phyloP scores from a whole-genome alignment of 2,329 filamentous ascomycete genomes.

The Sporothrix humicola region DNA sequence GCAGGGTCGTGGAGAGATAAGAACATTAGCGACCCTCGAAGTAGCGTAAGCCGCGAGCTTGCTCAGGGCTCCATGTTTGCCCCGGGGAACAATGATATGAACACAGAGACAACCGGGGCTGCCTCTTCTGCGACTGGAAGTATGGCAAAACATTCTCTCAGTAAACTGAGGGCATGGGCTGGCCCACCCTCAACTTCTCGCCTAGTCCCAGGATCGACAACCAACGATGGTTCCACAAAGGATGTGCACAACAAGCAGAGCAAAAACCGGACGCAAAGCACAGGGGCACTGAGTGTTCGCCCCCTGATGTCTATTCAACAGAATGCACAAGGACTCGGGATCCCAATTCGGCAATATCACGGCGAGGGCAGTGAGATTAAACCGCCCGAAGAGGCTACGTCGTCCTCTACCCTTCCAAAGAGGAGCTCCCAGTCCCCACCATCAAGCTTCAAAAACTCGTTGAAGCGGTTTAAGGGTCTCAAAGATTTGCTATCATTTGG shows the following conservation, averaged over 20 bases:
- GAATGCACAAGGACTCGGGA: conserved; percentile 30
- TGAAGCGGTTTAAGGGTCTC: conserved; percentile 42
- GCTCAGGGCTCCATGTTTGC: conserved; percentile 47
- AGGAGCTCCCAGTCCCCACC: conserved; percentile 42
- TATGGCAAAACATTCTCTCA: conserved; percentile 52
- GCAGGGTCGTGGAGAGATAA: conserved; percentile 54
- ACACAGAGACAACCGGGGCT: conserved; percentile 41
- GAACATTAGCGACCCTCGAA: conserved; percentile 49
- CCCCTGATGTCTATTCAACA: conserved; percentile 43
- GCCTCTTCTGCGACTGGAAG: conserved; percentile 45
- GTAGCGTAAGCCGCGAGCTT: conserved; percentile 51
- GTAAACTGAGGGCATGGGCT: conserved; percentile 50
- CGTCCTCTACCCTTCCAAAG: conserved; percentile 39
- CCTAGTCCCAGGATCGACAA: conserved; percentile 39
- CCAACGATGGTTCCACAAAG: background rate
- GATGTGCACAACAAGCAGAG: background rate
- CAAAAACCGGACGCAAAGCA: conserved; percentile 33
- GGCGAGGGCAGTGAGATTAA: background rate
- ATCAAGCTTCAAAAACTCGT: conserved; percentile 45
- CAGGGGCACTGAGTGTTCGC: conserved; percentile 38
- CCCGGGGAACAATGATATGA: conserved; percentile 35
- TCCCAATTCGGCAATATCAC: background rate
- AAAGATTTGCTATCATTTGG: conserved; percentile 21
- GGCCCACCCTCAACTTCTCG: conserved; percentile 41
- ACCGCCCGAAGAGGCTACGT: background rate